These are phyloP conservation scores for Eimeria brunetti DNA, from an alignment of 169 alveolate species.

Conservation along the genomic window DNA sequence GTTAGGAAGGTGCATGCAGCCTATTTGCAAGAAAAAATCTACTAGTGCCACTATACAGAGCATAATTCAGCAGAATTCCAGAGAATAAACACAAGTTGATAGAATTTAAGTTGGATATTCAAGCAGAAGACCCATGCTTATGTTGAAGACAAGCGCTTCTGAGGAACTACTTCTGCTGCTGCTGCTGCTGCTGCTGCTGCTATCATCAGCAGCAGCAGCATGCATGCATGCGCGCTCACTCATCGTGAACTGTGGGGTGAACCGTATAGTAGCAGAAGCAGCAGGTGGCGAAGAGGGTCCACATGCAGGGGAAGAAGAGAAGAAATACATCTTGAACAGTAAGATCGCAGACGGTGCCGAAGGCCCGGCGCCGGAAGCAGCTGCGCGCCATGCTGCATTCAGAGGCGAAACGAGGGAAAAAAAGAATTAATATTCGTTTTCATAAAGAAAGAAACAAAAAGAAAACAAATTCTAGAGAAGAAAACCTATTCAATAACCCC, in stretches of 20 bases:
- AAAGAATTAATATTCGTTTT: neutral
- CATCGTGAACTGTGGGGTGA: conserved; percentile 25
- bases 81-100: neutral
- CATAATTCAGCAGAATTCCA: too few species aligned
- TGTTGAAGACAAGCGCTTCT: neutral
- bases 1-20: neutral
- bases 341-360: conserved; percentile 25
- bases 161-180: neutral
- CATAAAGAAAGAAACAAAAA: neutral
- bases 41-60: too few species aligned
- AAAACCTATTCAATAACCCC: neutral
- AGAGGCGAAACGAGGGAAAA: neutral
- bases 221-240: neutral
- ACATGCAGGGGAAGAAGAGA: conserved; percentile 54
- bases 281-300: conserved; percentile 32
- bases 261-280: conserved; percentile 48
- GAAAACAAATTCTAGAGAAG: neutral
- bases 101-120: neutral
- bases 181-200: neutral
- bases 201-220: too few species aligned
- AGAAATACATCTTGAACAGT: conserved; percentile 11
- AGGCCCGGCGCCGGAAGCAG: conserved; percentile 51
- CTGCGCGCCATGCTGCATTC: conserved; percentile 22
- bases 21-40: too few species aligned
- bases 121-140: neutral